Base-by-base conservation (phyloP, 768 basidiomycete species). In the Leccinum variicolor region DNA sequence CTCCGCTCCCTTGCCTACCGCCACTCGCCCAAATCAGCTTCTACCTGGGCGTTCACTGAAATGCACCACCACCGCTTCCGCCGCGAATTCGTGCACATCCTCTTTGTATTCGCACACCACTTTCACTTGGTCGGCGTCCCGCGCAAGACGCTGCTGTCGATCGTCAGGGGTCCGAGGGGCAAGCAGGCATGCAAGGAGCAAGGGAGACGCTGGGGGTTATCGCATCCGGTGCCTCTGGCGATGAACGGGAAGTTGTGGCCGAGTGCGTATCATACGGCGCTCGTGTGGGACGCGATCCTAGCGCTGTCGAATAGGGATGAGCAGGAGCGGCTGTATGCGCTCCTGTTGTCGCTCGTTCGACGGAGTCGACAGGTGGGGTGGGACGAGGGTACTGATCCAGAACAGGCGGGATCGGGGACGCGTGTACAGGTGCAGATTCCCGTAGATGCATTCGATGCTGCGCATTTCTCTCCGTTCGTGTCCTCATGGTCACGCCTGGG, bases 401-500 rank as follows among this genome's bases (percentile, higher is more conserved):
- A 41, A 8, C 15, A 41, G 6, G 39, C 39, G 3, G 39, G n/a
- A 28, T 8, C 8, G 8, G 28, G 28, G 28, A 29, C 9, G 6
- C 39, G 7, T 8, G n/a, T 36, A 6, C n/a, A 36, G 13, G 52
- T 71, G 33, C 54, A 67, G 11, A 55, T 74, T 21, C 59, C 64
- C 29, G 69, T 63, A 0, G 65, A 71, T 23, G 60, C 74, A 17
- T 60, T 71, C 70, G 76, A 73, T 59, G 61, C 66, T 31, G 63
- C 70, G 34, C 74, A 75, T 59, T 89, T 88, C 64, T 81, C 76
- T 1, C 77, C 83, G 0, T 88, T 88, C 65, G 68, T 87, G 41
- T 66, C 72, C 34, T 67, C 66, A 19, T 72, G 83, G 62, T 74
- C 75, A 52, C 54, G 31, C 13, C 31, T 31, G 31, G 61, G 5